Evolutionary conservation across 768 basidiomycete genomes (phyloP).

Genomic region (Tylopilus intermedius): DNA sequence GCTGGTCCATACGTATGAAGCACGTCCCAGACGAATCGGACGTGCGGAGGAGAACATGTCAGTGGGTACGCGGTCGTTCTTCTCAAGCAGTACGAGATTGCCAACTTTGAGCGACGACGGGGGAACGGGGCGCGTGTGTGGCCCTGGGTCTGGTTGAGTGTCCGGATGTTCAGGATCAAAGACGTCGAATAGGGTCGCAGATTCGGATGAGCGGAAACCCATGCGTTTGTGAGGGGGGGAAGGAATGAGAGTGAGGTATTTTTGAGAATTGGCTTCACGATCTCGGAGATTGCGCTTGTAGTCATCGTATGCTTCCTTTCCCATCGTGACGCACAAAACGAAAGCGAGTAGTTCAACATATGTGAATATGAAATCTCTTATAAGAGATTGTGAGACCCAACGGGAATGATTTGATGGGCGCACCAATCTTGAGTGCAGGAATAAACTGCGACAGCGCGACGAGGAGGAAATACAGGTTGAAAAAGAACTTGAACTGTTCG

Average conservation of each 20-base stretch:
- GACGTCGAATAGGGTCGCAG: constrained; percentile 16
- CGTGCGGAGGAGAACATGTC: constrained; percentile 87
- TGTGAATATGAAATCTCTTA: constrained; percentile 92
- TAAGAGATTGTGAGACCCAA: constrained; percentile 25
- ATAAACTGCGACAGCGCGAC: constrained; percentile 96
- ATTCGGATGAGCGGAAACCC: constrained; percentile 12
- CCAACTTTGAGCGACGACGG: constrained; percentile 87
- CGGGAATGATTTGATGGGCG: constrained; percentile 19
- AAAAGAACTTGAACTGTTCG: constrained; percentile 99
- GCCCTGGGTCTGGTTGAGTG: constrained; percentile 32
- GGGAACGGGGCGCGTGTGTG: constrained; percentile 72
- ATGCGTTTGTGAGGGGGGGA: constrained; percentile 32
- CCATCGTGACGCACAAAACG: constrained; percentile 92
- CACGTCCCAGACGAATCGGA: constrained; percentile 89
- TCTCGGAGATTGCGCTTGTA: constrained; percentile 86
- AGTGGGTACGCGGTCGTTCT: constrained; percentile 95
- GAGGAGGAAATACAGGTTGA: constrained; percentile 96
- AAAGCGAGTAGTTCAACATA: constrained; percentile 96
- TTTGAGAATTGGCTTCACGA: constrained; percentile 90
- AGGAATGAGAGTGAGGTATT: constrained; percentile 77
- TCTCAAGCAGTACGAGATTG: constrained; percentile 86
- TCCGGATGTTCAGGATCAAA: constrained; percentile 18
- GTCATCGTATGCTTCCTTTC: constrained; percentile 98
- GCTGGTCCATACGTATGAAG: constrained; percentile 95
- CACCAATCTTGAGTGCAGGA: constrained; percentile 93